A percentile compares a stretch with the other conserved stretches of the same genome.
Conservation (phyloP, 495 filamentous ascomycete species). For the Penicillium bialowiezense region DNA sequence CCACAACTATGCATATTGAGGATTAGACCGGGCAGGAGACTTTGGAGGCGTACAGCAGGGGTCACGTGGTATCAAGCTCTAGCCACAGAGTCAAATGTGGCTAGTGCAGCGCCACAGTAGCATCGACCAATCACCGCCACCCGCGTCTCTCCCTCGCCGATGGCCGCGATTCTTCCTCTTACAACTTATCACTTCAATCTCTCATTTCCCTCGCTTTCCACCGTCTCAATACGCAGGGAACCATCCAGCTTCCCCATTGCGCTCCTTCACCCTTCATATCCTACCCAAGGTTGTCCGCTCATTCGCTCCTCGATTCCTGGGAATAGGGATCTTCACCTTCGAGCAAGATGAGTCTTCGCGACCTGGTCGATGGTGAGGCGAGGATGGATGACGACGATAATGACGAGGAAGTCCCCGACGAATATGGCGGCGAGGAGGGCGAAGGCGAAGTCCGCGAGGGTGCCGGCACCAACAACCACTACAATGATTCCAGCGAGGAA, state of each 20-base stretch:
- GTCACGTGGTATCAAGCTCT: slow-evolving; percentile 1
- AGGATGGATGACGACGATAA: slow-evolving; percentile 88
- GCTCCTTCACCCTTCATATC: slow-evolving; percentile 3
- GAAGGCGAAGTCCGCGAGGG: slow-evolving; percentile 50
- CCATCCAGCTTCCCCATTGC: slow-evolving; percentile 14
- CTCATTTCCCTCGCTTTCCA: slow-evolving; percentile 2
- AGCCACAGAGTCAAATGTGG: slow-evolving; percentile 10
- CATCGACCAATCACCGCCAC: slow-evolving; percentile 23
- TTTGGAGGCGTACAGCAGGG: background rate
- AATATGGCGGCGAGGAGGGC: slow-evolving; percentile 56
- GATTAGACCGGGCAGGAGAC: background rate
- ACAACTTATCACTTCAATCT: slow-evolving; percentile 14
- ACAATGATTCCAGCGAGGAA: slow-evolving; percentile 88
- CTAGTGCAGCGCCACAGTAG: slow-evolving; percentile 5
- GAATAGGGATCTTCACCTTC: slow-evolving; percentile 22
- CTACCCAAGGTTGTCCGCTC: slow-evolving; percentile 1
- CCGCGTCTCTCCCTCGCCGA: slow-evolving; percentile 20
- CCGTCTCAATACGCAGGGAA: slow-evolving; percentile 8
- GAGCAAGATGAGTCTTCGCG: slow-evolving; percentile 67
- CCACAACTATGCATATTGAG: slow-evolving; percentile 6
- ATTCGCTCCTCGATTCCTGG: slow-evolving; percentile 8
- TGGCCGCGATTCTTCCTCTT: slow-evolving; percentile 10
- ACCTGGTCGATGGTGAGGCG: slow-evolving; percentile 81
- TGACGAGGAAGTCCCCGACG: slow-evolving; percentile 83
- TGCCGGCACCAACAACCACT: slow-evolving; percentile 40